Evolutionary conservation across 1,284 basidiomycete genomes (phyloP), one percentile per base, ranked within the genome.

Genomic region (Inonotus hispidus): DNA sequence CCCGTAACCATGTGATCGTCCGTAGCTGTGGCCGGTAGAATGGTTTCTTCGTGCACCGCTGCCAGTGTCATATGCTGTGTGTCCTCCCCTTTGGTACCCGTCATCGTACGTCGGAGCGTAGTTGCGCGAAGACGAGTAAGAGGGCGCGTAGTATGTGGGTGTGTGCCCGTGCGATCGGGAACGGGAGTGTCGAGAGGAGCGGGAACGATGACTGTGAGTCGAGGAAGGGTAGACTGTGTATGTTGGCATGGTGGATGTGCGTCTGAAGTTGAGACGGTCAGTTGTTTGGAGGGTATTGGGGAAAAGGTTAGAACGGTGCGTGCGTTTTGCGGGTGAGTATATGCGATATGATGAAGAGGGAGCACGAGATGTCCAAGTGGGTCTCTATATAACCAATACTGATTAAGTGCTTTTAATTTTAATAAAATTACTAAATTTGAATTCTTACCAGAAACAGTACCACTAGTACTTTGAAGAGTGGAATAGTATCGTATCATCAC

Each of bases 191-290:
- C 41, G 54, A 19, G 61, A 58, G 10, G 52, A 46, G n/a, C 23
- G 32, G 29, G 53, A 61, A 32, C 41, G 57, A n/a, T 58, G 61
- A 37, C 41, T 50, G 32, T 45, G 52, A 1, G 41, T 27, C 4
- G 57, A 56, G 14, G 61, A 45, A 13, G 62, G 58, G 47, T 63
- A 60, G 16, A 52, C n/a, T 23, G 58, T 41, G 29, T 63, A 63
- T 1, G 61, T 62, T 16, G 56, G 57, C 56, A 59, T 63, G 1
- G 23, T 59, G 16, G 10, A 5, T 10, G 32, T 13, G n/a, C n/a
- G 47, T n/a, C n/a, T n/a, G n/a, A n/a, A n/a, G n/a, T n/a, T n/a
- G n/a, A n/a, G n/a, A n/a, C n/a, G n/a, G n/a, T n/a, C n/a, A n/a
- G n/a, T n/a, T n/a, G n/a, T n/a, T n/a, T n/a, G n/a, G n/a, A n/a